Evolutionary conservation across 805 yeast genomes (phyloP).

Genomic region (Kazachstania psychrophila): DNA sequence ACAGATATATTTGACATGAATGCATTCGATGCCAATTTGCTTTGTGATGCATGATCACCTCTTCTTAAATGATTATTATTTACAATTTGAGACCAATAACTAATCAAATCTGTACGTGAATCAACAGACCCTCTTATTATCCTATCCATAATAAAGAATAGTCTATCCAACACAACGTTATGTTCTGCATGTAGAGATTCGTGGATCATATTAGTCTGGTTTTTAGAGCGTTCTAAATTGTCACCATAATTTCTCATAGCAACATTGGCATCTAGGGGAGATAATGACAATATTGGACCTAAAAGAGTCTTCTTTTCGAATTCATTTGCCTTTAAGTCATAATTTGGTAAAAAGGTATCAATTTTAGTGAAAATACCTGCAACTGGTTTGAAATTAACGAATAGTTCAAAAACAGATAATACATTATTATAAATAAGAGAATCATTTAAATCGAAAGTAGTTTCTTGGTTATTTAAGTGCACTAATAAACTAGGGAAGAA

Average conservation of each 20-base stretch:
- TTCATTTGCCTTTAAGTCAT: constrained; percentile 38
- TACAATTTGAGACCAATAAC: constrained; percentile 64
- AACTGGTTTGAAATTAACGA: constrained; percentile 51
- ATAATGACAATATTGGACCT: constrained; percentile 68
- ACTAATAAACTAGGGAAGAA: constrained; percentile 31
- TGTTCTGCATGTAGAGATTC: constrained; percentile 59
- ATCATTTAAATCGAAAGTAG: constrained; percentile 37
- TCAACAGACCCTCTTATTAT: constrained; percentile 63
- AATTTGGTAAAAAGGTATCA: constrained; percentile 43
- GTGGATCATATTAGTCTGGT: constrained; percentile 42
- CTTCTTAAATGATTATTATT: constrained; percentile 79
- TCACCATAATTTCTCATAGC: constrained; percentile 39
- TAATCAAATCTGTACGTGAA: constrained; percentile 55
- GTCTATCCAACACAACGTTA: constrained; percentile 46
- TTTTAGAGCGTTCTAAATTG: constrained; percentile 27
- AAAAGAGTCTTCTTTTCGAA: constrained; percentile 56
- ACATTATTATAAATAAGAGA: constrained; percentile 41
- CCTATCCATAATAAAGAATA: constrained; percentile 62
- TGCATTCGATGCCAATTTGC: constrained; percentile 64
- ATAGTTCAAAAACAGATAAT: constrained; percentile 46
- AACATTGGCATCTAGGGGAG: constrained; percentile 58
- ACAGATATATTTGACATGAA: constrained; percentile 70
- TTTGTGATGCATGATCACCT: constrained; percentile 70
- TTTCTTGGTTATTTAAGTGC: constrained; percentile 18
- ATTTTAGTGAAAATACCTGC: constrained; percentile 51